These are phyloP conservation scores for Eragrostis nindensis DNA, from an alignment of 176 grass and related monocot species.

Conservation along the genomic window DNA sequence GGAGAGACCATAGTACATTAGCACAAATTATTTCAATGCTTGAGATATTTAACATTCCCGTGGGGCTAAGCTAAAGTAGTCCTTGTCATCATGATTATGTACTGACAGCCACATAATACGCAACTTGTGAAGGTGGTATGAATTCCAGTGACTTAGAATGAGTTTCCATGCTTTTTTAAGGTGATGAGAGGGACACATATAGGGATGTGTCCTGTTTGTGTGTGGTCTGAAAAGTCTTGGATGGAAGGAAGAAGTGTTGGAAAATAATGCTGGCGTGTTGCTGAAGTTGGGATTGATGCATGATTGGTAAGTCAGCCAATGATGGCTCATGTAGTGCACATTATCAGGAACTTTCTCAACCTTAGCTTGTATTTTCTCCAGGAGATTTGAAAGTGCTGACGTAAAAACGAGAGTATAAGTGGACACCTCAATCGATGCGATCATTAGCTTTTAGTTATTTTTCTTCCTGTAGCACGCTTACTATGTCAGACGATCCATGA, in stretches of 20 bases:
- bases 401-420: not conserved
- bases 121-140: no score
- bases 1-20: no score
- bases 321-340: not conserved
- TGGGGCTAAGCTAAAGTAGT: no score
- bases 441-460: not conserved
- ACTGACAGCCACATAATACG: no score
- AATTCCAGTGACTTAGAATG: no score
- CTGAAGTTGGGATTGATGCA: not conserved
- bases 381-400: not conserved
- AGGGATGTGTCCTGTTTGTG: not conserved
- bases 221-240: not conserved
- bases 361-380: not conserved
- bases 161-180: not conserved
- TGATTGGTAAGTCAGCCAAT: slow-evolving; percentile 11
- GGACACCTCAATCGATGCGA: not conserved
- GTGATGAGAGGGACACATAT: not conserved
- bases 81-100: no score
- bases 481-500: no score
- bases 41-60: no score
- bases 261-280: not conserved
- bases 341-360: not conserved
- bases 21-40: no score
- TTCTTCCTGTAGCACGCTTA: not conserved
- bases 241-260: not conserved